phyloP scores from a whole-genome alignment of 2,329 filamentous ascomycete genomes.

The Anisogramma anomala region DNA sequence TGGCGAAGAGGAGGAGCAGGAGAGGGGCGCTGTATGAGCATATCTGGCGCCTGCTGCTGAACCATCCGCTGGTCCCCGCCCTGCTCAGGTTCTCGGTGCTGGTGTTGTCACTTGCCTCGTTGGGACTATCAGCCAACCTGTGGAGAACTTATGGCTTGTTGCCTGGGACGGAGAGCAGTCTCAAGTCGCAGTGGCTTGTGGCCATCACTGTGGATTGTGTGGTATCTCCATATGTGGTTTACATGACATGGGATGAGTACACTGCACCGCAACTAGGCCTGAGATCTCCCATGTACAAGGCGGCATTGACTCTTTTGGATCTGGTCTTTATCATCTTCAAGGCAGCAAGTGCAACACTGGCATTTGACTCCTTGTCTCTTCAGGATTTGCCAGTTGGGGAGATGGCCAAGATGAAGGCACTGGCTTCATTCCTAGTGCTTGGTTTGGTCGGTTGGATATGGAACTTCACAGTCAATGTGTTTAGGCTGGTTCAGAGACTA shows the following conservation, averaged over 20 bases:
- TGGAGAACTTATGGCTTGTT: slow-evolving; percentile 41
- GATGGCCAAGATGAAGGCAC: slow-evolving; percentile 32
- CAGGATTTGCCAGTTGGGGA: slow-evolving; percentile 22
- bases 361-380: slow-evolving; percentile 71
- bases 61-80: slow-evolving; percentile 75
- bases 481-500: slow-evolving; percentile 53
- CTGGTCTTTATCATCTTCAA: slow-evolving; percentile 97
- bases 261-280: slow-evolving; percentile 85
- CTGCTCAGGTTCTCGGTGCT: slow-evolving; percentile 74
- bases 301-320: slow-evolving; percentile 80
- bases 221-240: slow-evolving; percentile 79
- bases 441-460: slow-evolving; percentile 81
- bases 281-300: slow-evolving; percentile 72
- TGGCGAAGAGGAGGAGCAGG: slow-evolving; percentile 16
- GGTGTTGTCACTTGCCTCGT: slow-evolving; percentile 67
- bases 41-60: slow-evolving; percentile 57
- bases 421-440: slow-evolving; percentile 69
- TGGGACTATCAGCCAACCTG: slow-evolving; percentile 68
- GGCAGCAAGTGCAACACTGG: slow-evolving; percentile 80
- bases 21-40: slow-evolving; percentile 44
- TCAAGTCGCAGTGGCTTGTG: slow-evolving; percentile 67
- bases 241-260: slow-evolving; percentile 95
- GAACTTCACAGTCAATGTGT: slow-evolving; percentile 79
- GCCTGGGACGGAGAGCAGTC: background rate
- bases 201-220: slow-evolving; percentile 82